Percentiles rank a stretch among this genome's conserved stretches.
Evolutionary conservation across 805 yeast species (phyloP).

Genomic region (Lipomyces anomalus): DNA sequence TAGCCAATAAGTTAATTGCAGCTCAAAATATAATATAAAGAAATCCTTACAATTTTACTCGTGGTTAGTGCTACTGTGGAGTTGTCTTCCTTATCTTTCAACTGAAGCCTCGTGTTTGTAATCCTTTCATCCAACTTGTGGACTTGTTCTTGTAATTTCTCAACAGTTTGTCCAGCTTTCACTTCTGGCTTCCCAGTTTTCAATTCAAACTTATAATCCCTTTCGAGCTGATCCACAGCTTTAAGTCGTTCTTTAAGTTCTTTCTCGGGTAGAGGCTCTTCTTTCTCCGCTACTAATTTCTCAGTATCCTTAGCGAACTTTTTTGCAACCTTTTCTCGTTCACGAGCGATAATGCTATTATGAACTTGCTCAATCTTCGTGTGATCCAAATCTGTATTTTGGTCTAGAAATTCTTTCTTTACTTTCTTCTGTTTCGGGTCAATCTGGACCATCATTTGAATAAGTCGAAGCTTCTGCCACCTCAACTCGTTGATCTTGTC

Average conservation of each 20-base stretch:
- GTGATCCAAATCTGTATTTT: conserved; percentile 57
- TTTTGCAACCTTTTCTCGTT: conserved; percentile 55
- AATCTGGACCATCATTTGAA: conserved; percentile 60
- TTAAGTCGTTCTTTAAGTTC: conserved; percentile 56
- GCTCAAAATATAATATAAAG: neutral
- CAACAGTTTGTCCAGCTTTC: conserved; percentile 49
- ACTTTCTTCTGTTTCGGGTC: conserved; percentile 51
- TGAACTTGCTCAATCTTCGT: conserved; percentile 61
- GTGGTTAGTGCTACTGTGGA: conserved; percentile 91
- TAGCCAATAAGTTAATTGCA: neutral
- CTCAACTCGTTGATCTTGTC: conserved; percentile 72
- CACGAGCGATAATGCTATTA: conserved; percentile 51
- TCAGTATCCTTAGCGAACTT: conserved; percentile 75
- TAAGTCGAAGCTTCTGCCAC: conserved; percentile 75
- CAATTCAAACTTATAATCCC: conserved; percentile 39
- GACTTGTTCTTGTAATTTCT: conserved; percentile 65
- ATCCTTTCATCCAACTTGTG: conserved; percentile 69
- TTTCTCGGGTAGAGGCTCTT: conserved; percentile 45
- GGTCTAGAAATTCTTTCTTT: conserved; percentile 56
- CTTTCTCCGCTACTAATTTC: conserved; percentile 53
- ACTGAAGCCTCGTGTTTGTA: conserved; percentile 58
- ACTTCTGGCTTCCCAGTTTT: conserved; percentile 52
- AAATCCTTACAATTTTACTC: conserved; percentile 54
- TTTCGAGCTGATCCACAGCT: conserved; percentile 47
- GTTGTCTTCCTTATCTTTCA: conserved; percentile 90